These are phyloP conservation scores for Aleurites moluccanus DNA, from an alignment of 441 rosid species.

Conservation along the genomic window DNA sequence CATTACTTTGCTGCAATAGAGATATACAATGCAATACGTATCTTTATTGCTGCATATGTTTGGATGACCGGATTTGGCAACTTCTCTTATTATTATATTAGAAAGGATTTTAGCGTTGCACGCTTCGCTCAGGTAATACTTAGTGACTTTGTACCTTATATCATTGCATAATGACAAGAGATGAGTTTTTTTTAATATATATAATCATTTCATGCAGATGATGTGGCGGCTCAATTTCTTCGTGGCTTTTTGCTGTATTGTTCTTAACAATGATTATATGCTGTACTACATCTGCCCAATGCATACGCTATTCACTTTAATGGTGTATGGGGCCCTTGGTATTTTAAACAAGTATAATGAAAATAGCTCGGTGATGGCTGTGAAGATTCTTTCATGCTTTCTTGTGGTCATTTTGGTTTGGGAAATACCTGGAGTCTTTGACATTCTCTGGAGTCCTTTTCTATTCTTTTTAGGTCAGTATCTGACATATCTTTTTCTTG, in stretches of 20 bases:
- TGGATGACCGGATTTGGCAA: constrained; percentile 99
- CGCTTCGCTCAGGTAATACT: constrained; percentile 82
- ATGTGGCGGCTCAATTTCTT: constrained; percentile 99
- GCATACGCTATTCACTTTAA: constrained; percentile 96
- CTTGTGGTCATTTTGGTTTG: constrained; percentile 83
- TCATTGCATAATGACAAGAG: constrained; percentile 15
- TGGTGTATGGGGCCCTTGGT: constrained; percentile 98
- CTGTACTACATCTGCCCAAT: constrained; percentile 96
- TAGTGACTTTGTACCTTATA: constrained; percentile 7
- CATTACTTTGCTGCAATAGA: constrained; percentile 98
- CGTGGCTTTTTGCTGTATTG: constrained; percentile 81
- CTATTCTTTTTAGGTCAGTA: constrained; percentile 73
- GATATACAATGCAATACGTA: constrained; percentile 90
- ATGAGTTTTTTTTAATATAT: background rate
- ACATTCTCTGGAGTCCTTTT: constrained; percentile 83
- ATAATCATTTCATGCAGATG: constrained; percentile 65
- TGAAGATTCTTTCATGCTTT: constrained; percentile 82
- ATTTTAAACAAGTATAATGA: constrained; percentile 85
- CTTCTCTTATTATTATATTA: constrained; percentile 91
- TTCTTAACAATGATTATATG: constrained; percentile 95
- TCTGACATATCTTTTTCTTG: constrained; percentile 20
- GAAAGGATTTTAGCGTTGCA: constrained; percentile 93
- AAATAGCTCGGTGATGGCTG: constrained; percentile 80
- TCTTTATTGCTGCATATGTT: constrained; percentile 97
- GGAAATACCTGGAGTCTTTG: constrained; percentile 96